These are phyloP conservation scores for Arthrobotrys sinensis DNA, from an alignment of 2,329 filamentous ascomycete species.

Conservation along the genomic window DNA sequence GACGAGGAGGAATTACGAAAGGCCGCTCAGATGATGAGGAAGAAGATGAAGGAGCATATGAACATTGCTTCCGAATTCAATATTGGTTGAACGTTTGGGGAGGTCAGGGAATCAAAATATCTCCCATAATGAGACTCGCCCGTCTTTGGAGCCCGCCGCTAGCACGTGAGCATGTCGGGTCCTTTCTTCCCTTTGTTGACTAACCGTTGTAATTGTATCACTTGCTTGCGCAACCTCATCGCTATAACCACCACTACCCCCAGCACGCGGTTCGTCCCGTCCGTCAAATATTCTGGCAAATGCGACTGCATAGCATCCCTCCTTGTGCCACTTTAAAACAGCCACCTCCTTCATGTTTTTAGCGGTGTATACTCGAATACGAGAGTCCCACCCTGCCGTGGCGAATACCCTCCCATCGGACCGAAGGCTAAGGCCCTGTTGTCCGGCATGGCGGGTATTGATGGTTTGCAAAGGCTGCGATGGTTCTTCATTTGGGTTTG, in stretches of 20 bases:
- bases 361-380: conserved; percentile 83
- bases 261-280: conserved; percentile 66
- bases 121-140: conserved; percentile 95
- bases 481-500: conserved; percentile 73
- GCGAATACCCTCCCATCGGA: conserved; percentile 87
- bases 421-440: conserved; percentile 83
- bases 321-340: conserved; percentile 93
- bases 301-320: conserved; percentile 85
- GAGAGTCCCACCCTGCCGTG: conserved; percentile 92
- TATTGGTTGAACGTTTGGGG: conserved; percentile 71
- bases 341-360: conserved; percentile 89
- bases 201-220: conserved; percentile 15
- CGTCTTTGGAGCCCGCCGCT: conserved; percentile 91
- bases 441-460: conserved; percentile 90
- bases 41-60: conserved; percentile 72
- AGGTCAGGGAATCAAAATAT: conserved; percentile 75
- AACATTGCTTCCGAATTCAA: conserved; percentile 78
- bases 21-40: conserved; percentile 74
- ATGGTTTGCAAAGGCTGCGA: conserved; percentile 85
- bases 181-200: conserved; percentile 20
- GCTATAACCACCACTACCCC: conserved; percentile 2
- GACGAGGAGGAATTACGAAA: conserved; percentile 65
- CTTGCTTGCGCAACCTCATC: conserved; percentile 39
- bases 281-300: conserved; percentile 72
- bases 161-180: conserved; percentile 78